Base-by-base conservation (phyloP, 305 asterid species). In the Fraxinus dipetala region DNA sequence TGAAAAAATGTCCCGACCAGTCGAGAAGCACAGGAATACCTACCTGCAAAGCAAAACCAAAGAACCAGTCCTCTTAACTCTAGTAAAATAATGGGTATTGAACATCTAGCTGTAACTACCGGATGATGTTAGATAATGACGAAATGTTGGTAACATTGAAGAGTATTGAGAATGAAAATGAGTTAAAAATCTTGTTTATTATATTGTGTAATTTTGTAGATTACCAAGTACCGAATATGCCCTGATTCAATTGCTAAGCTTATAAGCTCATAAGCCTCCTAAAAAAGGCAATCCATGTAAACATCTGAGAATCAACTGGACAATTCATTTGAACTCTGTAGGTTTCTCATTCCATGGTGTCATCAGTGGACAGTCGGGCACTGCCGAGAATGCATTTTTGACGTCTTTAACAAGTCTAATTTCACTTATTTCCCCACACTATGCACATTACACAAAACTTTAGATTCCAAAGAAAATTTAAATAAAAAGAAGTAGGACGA, bases 1-100 rank as follows among this genome's bases (percentile, higher is more conserved):
- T 93, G 89, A 85, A 82, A 80, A 95, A 95, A 87, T 95, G 99
- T 61, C 94, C 93, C 4, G 85, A 89, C 98, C 99, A 95, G 78
- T 94, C 97, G 35, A 94, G 75, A 80, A 95, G 90, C 83, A 93
- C 98, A 0, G 92, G 90, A 76, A 95, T 61, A 18, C 97, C 93
- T 72, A 95, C 99, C 99, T 95, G 92, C 82, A 74, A 54, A 4
- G 31, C 43, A 31, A 18, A 45, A 45, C 54, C 36, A 69, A 24
- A 79, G 80, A 76, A 54, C 43, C 72, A 70, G 76, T 56, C 36
- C 51, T 70, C 69, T 72, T 16, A 51, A 35, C 45, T n/a, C 11
- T 31, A 31, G 24, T 31, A 30, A 70, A 56, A 1, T 51, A 24
- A 31, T 5, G 30, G 24, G 45, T 28, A 30, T 48, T 77, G 31